These are phyloP conservation scores for Debaryomyces sp. DNA, from an alignment of 1,139 yeast genomes.

Conservation along the genomic window DNA sequence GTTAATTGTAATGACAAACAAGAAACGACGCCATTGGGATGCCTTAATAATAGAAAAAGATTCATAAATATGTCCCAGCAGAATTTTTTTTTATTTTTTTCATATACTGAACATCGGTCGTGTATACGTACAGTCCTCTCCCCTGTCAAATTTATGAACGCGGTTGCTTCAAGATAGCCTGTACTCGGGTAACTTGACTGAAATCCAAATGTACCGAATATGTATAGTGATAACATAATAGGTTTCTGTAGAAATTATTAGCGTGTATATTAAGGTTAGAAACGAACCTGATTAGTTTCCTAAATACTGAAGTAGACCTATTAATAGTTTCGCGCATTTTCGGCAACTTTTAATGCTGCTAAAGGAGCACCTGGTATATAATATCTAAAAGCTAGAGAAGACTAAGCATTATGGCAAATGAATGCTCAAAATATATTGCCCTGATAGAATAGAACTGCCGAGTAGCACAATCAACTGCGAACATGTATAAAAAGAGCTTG, in stretches of 20 bases:
- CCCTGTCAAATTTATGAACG: not conserved
- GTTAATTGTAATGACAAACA: slow-evolving; percentile 23
- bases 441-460: not conserved
- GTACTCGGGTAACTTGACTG: not conserved
- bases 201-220: not conserved
- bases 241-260: not conserved
- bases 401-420: not conserved
- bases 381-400: not conserved
- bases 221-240: not conserved
- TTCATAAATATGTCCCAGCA: not conserved
- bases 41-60: slow-evolving; percentile 19
- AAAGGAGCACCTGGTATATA: not conserved
- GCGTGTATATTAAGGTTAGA: not conserved
- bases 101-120: slow-evolving; percentile 1
- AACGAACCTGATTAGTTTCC: not conserved
- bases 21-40: slow-evolving; percentile 43
- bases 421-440: not conserved
- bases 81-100: not conserved
- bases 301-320: not conserved
- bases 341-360: not conserved
- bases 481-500: not conserved
- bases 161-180: not conserved
- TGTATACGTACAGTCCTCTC: not conserved
- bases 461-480: not conserved
- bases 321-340: not conserved